Percentiles rank a stretch among this genome's conserved stretches.
Evolutionary conservation across 495 filamentous ascomycete species (phyloP).

Genomic region (Aspergillus heteromorphus): DNA sequence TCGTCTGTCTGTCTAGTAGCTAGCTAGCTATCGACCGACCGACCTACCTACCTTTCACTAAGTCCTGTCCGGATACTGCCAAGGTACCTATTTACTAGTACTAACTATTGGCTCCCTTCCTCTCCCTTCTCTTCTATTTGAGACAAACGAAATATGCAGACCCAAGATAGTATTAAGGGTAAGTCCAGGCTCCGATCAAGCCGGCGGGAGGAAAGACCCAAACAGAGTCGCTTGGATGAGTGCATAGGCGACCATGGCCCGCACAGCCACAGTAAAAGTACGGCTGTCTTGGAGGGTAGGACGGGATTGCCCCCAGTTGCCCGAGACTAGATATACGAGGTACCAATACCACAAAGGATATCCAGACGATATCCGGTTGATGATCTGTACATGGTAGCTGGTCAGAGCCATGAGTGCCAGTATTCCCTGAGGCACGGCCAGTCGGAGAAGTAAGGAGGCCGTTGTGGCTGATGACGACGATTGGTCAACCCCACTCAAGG

Average conservation of each 20-base stretch:
- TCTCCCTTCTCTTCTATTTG: no score
- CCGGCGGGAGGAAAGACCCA: conserved; percentile 93
- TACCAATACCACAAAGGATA: conserved; percentile 91
- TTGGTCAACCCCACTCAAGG: conserved; percentile 12
- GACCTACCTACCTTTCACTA: no score
- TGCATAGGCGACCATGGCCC: conserved; percentile 75
- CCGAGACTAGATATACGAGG: conserved; percentile 44
- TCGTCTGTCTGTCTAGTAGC: background rate
- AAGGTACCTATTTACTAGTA: no score
- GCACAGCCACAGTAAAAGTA: conserved; percentile 36
- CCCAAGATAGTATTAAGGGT: no score
- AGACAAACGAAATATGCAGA: no score
- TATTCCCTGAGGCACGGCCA: conserved; percentile 65
- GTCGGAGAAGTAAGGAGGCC: conserved; percentile 44
- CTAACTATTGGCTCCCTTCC: no score
- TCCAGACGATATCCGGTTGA: conserved; percentile 81
- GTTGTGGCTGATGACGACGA: conserved; percentile 27
- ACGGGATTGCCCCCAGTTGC: conserved; percentile 10
- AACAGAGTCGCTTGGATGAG: conserved; percentile 76
- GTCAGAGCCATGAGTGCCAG: conserved; percentile 64
- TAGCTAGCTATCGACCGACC: background rate
- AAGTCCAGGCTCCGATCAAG: conserved; percentile 32
- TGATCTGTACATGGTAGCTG: conserved; percentile 87
- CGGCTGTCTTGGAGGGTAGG: conserved; percentile 15
- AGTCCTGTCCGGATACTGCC: no score